phyloP scores from a whole-genome alignment of 1,139 yeast genomes.

The Debaryomyces udenii region DNA sequence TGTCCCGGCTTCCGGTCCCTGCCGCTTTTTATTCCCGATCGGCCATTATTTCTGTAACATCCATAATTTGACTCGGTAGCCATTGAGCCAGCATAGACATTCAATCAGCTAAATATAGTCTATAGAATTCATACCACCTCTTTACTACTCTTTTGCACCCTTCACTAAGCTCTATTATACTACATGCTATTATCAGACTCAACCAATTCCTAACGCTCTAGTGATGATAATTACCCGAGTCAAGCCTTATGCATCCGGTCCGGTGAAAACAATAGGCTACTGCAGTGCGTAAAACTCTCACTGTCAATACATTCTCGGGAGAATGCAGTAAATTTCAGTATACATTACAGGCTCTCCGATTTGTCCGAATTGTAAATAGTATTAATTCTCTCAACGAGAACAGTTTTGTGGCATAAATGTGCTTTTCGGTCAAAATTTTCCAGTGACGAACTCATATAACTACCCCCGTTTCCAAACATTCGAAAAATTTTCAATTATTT shows the following conservation, averaged over 20 bases:
- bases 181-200: too few species aligned
- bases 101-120: too few species aligned
- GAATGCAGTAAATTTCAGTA: conserved; percentile 5
- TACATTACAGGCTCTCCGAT: conserved; percentile 3
- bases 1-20: too few species aligned
- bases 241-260: background rate
- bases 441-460: conserved; percentile 10
- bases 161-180: too few species aligned
- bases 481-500: conserved; percentile 12
- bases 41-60: too few species aligned
- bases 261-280: background rate
- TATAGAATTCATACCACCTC: background rate
- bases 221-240: background rate
- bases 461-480: conserved; percentile 7
- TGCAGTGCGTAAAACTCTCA: background rate
- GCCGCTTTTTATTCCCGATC: too few species aligned
- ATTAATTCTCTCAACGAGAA: conserved; percentile 2
- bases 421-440: conserved; percentile 9
- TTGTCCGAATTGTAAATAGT: conserved; percentile 9
- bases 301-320: background rate
- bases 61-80: too few species aligned
- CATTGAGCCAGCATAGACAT: too few species aligned
- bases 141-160: too few species aligned
- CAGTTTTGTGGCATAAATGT: conserved; percentile 5
- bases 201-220: background rate